These are phyloP conservation scores for Aphelidium insulamus DNA, from an alignment of 371 early-diverging fungal species.

Conservation along the genomic window DNA sequence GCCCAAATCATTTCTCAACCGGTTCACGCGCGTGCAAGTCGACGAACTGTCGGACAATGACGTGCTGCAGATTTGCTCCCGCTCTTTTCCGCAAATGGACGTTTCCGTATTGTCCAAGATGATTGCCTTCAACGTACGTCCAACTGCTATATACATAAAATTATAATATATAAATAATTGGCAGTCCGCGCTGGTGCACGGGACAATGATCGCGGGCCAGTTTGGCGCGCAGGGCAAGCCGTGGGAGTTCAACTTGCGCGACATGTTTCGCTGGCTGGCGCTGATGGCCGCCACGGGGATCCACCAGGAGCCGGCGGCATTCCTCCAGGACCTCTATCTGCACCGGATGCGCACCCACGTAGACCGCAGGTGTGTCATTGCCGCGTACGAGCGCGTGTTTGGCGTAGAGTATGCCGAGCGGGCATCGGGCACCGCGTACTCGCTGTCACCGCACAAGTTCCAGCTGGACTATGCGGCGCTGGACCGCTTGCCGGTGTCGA, in stretches of 20 bases:
- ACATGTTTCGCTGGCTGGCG: conserved; percentile 86
- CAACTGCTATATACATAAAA: too few species aligned
- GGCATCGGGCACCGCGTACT: conserved; percentile 13
- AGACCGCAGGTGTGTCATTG: conserved; percentile 46
- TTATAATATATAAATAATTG: too few species aligned
- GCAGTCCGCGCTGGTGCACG: too few species aligned
- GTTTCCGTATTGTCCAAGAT: conserved; percentile 27
- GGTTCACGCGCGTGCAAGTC: conserved; percentile 90
- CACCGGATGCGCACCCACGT: conserved; percentile 66
- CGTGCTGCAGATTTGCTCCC: conserved; percentile 44
- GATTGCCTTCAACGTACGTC: conserved; percentile 67
- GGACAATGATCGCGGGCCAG: conserved; percentile 46
- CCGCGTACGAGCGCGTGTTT: conserved; percentile 40
- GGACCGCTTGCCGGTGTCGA: conserved; percentile 13
- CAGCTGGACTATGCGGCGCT: conserved; percentile 46
- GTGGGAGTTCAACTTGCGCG: conserved; percentile 96
- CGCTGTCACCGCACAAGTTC: conserved; percentile 11
- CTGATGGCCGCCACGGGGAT: conserved; percentile 23
- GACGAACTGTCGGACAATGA: conserved; percentile 57
- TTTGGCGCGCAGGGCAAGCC: conserved; percentile 79
- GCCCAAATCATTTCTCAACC: conserved; percentile 93
- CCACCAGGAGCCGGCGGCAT: conserved; percentile 36
- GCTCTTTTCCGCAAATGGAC: conserved; percentile 36
- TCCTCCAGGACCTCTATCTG: conserved; percentile 53
- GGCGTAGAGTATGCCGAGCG: conserved; percentile 16